A percentile compares a stretch with the other conserved stretches of the same genome.
These are phyloP conservation scores for Penicillium coffeae DNA, from an alignment of 495 filamentous ascomycete genomes.

Conservation along the genomic window DNA sequence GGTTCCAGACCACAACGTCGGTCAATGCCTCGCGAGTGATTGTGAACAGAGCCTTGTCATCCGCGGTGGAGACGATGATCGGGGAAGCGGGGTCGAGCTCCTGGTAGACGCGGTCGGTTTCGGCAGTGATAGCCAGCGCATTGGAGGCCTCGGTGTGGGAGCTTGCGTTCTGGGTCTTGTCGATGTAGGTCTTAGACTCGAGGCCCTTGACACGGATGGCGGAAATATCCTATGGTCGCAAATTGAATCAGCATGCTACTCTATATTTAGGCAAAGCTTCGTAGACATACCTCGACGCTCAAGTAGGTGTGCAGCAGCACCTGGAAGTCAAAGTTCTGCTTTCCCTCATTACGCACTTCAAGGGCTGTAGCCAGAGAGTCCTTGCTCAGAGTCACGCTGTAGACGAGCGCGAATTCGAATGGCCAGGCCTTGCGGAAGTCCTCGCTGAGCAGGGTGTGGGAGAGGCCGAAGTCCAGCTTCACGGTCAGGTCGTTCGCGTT, in stretches of 20 bases:
- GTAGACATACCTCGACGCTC: slow-evolving; percentile 61
- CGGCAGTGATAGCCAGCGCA: slow-evolving; percentile 58
- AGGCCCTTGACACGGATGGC: slow-evolving; percentile 67
- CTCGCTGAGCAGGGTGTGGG: slow-evolving; percentile 61
- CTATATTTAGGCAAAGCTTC: background rate
- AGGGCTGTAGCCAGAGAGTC: slow-evolving; percentile 76
- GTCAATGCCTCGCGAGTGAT: slow-evolving; percentile 74
- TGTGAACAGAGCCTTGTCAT: slow-evolving; percentile 60
- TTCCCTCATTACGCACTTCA: slow-evolving; percentile 77
- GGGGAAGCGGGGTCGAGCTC: slow-evolving; percentile 56
- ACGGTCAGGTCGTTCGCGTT: slow-evolving; percentile 58
- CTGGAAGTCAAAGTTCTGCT: slow-evolving; percentile 82
- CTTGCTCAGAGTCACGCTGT: slow-evolving; percentile 78
- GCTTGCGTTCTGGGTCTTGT: slow-evolving; percentile 68
- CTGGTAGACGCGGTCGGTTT: slow-evolving; percentile 80
- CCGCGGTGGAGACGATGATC: slow-evolving; percentile 52
- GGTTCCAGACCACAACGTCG: slow-evolving; percentile 97
- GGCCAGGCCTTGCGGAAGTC: slow-evolving; percentile 67
- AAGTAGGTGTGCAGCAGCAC: slow-evolving; percentile 90
- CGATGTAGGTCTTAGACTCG: slow-evolving; percentile 65
- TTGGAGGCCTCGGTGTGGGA: slow-evolving; percentile 53
- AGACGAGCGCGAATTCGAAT: slow-evolving; percentile 82
- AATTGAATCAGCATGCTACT: background rate
- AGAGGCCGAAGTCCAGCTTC: slow-evolving; percentile 93
- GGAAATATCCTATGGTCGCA: slow-evolving; percentile 71